phyloP scores from a whole-genome alignment of 2,329 filamentous ascomycete genomes.

The Colletotrichum lupini region DNA sequence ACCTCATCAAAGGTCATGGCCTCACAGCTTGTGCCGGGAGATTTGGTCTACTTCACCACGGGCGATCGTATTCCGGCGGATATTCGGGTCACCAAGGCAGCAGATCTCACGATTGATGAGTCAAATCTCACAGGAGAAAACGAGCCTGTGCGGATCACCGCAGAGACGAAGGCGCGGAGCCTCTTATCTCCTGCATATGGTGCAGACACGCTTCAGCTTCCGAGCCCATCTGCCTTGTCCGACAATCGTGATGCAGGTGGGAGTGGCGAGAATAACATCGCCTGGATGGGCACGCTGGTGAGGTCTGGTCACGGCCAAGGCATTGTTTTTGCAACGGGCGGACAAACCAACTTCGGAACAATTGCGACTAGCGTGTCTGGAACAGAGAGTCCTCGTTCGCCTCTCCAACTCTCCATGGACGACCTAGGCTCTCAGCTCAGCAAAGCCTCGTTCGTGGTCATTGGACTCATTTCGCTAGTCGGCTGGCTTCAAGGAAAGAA shows the following conservation, averaged over 20 bases:
- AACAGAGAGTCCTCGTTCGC: slow-evolving; percentile 94
- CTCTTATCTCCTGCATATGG: slow-evolving; percentile 45
- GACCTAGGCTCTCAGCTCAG: slow-evolving; percentile 95
- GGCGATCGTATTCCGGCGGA: slow-evolving; percentile 97
- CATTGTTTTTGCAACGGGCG: slow-evolving; percentile 96
- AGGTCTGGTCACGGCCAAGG: slow-evolving; percentile 95
- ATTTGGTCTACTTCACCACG: slow-evolving; percentile 92
- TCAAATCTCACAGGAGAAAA: slow-evolving; percentile 98
- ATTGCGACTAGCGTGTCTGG: slow-evolving; percentile 95
- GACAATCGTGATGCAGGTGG: slow-evolving; percentile 73
- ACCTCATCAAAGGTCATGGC: slow-evolving; percentile 88
- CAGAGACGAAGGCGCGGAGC: slow-evolving; percentile 63
- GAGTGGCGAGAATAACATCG: slow-evolving; percentile 88
- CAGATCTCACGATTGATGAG: slow-evolving; percentile 93
- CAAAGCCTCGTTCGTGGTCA: slow-evolving; percentile 96
- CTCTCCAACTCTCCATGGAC: slow-evolving; percentile 96
- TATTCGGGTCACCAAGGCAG: slow-evolving; percentile 89
- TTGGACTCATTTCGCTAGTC: slow-evolving; percentile 90
- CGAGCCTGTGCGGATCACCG: slow-evolving; percentile 85
- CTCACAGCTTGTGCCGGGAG: slow-evolving; percentile 87
- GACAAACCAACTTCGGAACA: slow-evolving; percentile 93
- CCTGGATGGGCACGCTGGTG: slow-evolving; percentile 97
- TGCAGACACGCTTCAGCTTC: slow-evolving; percentile 42
- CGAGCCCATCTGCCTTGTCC: slow-evolving; percentile 58
- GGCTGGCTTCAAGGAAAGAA: slow-evolving; percentile 91